Evolutionary conservation across 805 yeast genomes (phyloP), one percentile per base, ranked within the genome.

Genomic region (Wickerhamomyces strasburgensis): DNA sequence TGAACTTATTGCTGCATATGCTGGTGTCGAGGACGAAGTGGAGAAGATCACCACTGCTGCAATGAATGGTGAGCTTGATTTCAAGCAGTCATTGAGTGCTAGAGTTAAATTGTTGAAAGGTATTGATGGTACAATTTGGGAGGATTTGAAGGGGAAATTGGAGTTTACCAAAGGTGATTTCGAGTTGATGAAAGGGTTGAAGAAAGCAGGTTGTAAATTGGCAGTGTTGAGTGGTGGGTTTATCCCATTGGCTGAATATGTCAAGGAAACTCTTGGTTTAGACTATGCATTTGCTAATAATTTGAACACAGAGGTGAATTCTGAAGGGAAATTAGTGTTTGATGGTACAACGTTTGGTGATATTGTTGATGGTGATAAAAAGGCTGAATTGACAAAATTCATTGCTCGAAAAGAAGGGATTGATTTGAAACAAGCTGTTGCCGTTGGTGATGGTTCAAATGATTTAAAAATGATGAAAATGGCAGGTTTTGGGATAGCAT

Each of bases 361-460:
- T 17, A 72, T 89, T 41, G 96, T 93, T 16, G 93, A 93, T 60
- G 96, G 96, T 6, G 70, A 71, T 15, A 78, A 73, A 47, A 93
- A 93, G 60, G 95, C 95, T 2, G 72, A 75, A 37, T 69, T 90
- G 13, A 64, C 93, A 32, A 60, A 68, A 32, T 72, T 76, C 43
- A 71, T 85, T 23, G 82, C 90, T 1, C 47, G 58, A 5, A 70
- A 68, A 28, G 80, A 78, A 46, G 59, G 59, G 9, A 65, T 84
- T 25, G 73, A 72, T 16, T 62, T 76, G 9, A 57, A 57, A 29
- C 55, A 68, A 4, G 80, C 81, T 1, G 80, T 84, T 31, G 96
- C 96, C 33, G 84, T 90, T 27, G 98, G 98, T 26, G 98, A 93
- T 57, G 99, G 99, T 27, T 96, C 98, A 17, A 93, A 93, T 54